Base-by-base conservation (phyloP, 441 rosid species). In the Capsella rubella region DNA sequence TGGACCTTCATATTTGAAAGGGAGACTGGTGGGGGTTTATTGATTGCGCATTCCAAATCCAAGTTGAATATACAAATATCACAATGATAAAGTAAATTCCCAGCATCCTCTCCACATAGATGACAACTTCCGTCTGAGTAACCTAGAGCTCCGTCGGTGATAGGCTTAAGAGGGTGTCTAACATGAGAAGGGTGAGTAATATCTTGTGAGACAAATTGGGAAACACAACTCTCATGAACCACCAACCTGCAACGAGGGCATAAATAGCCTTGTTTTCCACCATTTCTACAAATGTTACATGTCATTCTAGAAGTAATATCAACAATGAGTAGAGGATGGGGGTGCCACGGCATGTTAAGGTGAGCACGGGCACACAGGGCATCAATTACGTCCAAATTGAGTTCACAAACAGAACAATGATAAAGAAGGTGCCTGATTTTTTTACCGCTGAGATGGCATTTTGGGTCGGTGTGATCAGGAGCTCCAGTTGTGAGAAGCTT, bases 331-430 rank as follows among this genome's bases (percentile, higher is more conserved):
- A 72, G 45, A 63, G 70, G 70, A 53, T 63, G 76, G 7, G 1
- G 8, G 49, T 72, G 76, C 76, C 76, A 72, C 16, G 47, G 8
- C 69, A 63, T 32, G 2, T 53, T 6, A 3, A 63, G 7, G 2
- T 18, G 1, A 6, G 63, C 15, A 62, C 9, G 21, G 4, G 40
- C 6, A 40, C 59, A 35, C n/a, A 71, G 0, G 10, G 8, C 11
- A 31, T 32, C 37, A 42, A 72, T 0, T 64, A 72, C 64, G 39
- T 72, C 40, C 57, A 72, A 6, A 34, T 11, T 72, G n/a, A 72
- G 40, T 0, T 54, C 10, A 63, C 76, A 72, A 0, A 0, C 0
- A 1, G 14, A 43, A 2, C 70, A 72, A 34, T 64, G 76, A 4
- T 9, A 54, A 45, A 21, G 49, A 1, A 63, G 29, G 0, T 40